A percentile compares a stretch with the other conserved stretches of the same genome.
Conservation (phyloP, 2,329 filamentous ascomycete species). For the Fusarium haematococcum region DNA sequence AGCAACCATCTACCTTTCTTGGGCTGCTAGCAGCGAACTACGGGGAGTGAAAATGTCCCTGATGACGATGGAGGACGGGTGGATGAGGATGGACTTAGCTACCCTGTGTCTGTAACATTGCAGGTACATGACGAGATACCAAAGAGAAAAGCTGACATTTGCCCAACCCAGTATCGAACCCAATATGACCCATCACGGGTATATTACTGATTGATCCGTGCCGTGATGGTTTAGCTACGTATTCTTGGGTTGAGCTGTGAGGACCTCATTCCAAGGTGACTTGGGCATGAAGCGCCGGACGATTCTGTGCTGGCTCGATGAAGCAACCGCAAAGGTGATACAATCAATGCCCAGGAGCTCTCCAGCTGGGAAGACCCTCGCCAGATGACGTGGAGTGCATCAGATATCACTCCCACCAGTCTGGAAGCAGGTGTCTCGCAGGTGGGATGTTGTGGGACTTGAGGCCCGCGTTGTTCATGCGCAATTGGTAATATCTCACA, state of each 20-base stretch:
- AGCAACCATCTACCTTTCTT: neutral
- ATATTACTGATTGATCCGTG: neutral
- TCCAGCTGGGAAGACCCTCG: neutral
- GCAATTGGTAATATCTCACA: neutral
- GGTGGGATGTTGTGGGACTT: slow-evolving; percentile 1
- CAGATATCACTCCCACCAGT: neutral
- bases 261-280: neutral
- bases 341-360: neutral
- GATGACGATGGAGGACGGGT: slow-evolving; percentile 8
- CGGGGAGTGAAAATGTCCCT: neutral
- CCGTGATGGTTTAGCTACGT: neutral
- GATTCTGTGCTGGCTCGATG: neutral
- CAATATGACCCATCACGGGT: neutral
- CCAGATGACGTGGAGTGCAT: neutral
- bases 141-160: slow-evolving; percentile 17
- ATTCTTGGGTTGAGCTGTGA: neutral
- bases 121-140: slow-evolving; percentile 28
- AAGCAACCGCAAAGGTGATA: neutral
- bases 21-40: neutral
- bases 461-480: slow-evolving; percentile 5
- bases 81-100: neutral
- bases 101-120: slow-evolving; percentile 21
- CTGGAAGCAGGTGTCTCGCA: neutral
- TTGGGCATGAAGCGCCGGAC: neutral
- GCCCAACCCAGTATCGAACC: neutral